phyloP scores from a whole-genome alignment of 1,284 basidiomycete species.

The Spongiforma sp. region DNA sequence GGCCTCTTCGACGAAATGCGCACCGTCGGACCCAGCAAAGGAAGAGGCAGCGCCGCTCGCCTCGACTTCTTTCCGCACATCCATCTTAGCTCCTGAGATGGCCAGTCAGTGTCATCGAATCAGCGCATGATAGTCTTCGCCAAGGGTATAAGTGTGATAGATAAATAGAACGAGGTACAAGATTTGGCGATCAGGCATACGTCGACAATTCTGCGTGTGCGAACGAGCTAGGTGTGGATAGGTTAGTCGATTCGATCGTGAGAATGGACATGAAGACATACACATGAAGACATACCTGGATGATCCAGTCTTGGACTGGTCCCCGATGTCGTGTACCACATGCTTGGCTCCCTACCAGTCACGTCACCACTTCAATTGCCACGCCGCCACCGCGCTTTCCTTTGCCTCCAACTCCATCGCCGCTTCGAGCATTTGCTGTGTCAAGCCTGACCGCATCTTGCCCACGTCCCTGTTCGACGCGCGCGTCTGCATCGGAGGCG shows the following conservation, averaged over 20 bases:
- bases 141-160: conserved; percentile 72
- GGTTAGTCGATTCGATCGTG: no score
- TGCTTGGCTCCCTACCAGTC: conserved; percentile 62
- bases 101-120: conserved; percentile 71
- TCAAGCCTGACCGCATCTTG: conserved; percentile 39
- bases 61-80: conserved; percentile 75
- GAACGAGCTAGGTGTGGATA: conserved; percentile 67
- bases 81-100: conserved; percentile 63
- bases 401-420: conserved; percentile 45
- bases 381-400: conserved; percentile 65
- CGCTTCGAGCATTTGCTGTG: conserved; percentile 49
- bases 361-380: conserved; percentile 60
- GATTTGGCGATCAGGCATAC: conserved; percentile 55
- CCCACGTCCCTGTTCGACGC: conserved; percentile 4
- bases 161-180: conserved; percentile 78
- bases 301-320: conserved; percentile 8
- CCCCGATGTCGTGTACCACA: conserved; percentile 30
- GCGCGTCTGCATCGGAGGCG: conserved; percentile 16
- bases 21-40: no score
- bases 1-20: conserved; percentile 61
- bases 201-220: conserved; percentile 84
- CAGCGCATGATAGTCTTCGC: conserved; percentile 81
- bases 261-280: conserved; percentile 6
- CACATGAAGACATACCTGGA: conserved; percentile 32
- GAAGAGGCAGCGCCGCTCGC: conserved; percentile 55